Percentiles rank a stretch among this genome's conserved stretches.
phyloP scores from a whole-genome alignment of 2,329 filamentous ascomycete species.

The Xylariaceae sp. region DNA sequence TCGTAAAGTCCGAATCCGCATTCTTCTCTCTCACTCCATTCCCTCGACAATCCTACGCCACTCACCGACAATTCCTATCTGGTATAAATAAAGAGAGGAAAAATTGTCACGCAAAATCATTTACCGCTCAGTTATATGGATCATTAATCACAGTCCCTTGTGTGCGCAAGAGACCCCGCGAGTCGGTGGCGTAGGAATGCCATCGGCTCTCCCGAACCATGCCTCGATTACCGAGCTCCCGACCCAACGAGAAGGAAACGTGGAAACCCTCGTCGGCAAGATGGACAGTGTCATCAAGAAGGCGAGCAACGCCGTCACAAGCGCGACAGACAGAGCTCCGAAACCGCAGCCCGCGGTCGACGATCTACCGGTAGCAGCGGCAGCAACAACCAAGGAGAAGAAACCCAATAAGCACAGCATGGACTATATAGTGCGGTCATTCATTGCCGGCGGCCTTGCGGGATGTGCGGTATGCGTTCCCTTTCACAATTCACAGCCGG shows the following conservation, averaged over 20 bases:
- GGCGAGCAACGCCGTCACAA: constrained; percentile 32
- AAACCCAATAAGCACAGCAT: constrained; percentile 72
- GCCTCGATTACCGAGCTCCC: constrained; percentile 62
- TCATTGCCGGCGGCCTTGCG: constrained; percentile 85
- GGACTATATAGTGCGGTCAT: constrained; percentile 84
- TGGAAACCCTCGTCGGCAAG: constrained; percentile 34
- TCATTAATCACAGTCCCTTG: constrained; percentile 7
- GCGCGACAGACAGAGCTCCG: constrained; percentile 29
- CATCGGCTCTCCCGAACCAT: constrained; percentile 62
- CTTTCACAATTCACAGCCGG: background rate
- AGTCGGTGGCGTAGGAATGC: constrained; percentile 53
- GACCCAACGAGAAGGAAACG: constrained; percentile 46
- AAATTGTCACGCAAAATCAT: too few relatives aligned
- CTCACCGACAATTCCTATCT: background rate
- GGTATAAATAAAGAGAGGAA: too few relatives aligned
- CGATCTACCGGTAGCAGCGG: constrained; percentile 48
- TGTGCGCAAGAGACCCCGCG: constrained; percentile 6
- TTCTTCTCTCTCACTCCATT: constrained; percentile 23
- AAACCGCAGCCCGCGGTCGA: constrained; percentile 51
- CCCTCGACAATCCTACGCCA: constrained; percentile 4
- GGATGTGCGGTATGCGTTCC: constrained; percentile 81
- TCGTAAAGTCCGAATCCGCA: constrained; percentile 14
- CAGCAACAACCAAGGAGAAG: constrained; percentile 48
- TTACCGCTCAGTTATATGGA: constrained; percentile 19
- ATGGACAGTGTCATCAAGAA: constrained; percentile 40